Evolutionary conservation across 2,329 filamentous ascomycete genomes (phyloP), one percentile per base, ranked within the genome.

Genomic region (Hymenoscyphus occultus): DNA sequence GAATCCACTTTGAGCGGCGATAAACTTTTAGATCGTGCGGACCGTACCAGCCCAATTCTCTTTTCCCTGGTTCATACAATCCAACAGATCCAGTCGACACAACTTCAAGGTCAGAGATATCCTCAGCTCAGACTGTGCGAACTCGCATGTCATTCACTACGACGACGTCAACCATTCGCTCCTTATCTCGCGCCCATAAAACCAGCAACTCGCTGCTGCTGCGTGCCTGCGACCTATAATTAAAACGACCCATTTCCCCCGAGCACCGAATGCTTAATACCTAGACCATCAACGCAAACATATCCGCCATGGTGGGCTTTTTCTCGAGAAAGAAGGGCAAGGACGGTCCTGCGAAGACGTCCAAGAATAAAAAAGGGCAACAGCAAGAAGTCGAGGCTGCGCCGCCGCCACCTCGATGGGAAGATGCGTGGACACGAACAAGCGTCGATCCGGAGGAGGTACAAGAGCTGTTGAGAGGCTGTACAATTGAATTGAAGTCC

Each of bases 401-500:
- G 32, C 86, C 88, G 45, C 78, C 83, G 67, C 92, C 93, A 79
- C 91, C 90, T 64, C 85, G 84, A 77, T 97, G 92, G 90, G 90
- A 92, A 67, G 91, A 97, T 77, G 90, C 92, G 69, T 99, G 93
- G 86, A 84, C 87, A 68, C 90, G 94, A 74, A 91, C 85, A 63
- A 86, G 88, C 58, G 89, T 99, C 70, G 89, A 92, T 62, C 90
- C 93, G 5, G 92, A 97, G 71, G 95, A 99, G 80, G 88, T 99
- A 59, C 89, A 93, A 73, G 93, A 97, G 75, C 81, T 99, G 68
- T 82, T 98, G 61, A 86, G 88, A 75, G 87, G 88, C 70, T 97
- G 93, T 80, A 96, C 93, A 12, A 84, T 88, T 64, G 95, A 99
- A 80, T 86, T 99, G 77, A 99, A 98, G 81, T 90, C 90, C 67